These are phyloP conservation scores for Chrysoporthe puriensis DNA, from an alignment of 2,329 filamentous ascomycete species.

Conservation along the genomic window DNA sequence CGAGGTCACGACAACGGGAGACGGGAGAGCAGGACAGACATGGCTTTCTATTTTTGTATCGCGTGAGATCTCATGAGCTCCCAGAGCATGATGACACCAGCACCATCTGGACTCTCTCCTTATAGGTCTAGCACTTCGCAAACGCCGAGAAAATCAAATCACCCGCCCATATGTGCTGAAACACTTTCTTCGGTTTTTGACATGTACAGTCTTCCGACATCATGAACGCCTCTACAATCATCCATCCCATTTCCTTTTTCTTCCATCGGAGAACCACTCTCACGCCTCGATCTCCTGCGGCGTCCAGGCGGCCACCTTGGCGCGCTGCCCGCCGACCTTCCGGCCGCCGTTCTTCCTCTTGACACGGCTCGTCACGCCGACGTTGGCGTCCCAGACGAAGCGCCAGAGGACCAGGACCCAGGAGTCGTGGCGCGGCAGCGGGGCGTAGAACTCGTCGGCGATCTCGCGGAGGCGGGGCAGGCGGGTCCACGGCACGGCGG, in stretches of 20 bases:
- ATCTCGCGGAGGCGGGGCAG: constrained; percentile 77
- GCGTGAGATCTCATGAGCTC: constrained; percentile 5
- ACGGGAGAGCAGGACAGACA: not conserved
- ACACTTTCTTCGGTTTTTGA: not conserved
- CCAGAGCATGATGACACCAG: not conserved
- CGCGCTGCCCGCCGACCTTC: constrained; percentile 54
- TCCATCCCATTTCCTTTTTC: not conserved
- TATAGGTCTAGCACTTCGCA: not conserved
- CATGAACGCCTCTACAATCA: constrained; percentile 2
- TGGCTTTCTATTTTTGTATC: constrained; percentile 2
- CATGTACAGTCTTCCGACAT: constrained; percentile 10
- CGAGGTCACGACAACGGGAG: not conserved
- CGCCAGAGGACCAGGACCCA: constrained; percentile 95
- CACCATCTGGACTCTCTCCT: not conserved
- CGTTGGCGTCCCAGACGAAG: constrained; percentile 87
- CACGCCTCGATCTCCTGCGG: constrained; percentile 71
- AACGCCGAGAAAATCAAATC: not conserved
- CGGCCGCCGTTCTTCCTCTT: constrained; percentile 83
- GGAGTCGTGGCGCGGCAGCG: constrained; percentile 83
- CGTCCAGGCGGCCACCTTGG: constrained; percentile 61
- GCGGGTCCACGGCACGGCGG: constrained; percentile 91
- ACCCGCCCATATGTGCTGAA: constrained; percentile 6
- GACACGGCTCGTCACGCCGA: constrained; percentile 89
- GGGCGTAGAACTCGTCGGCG: constrained; percentile 89
- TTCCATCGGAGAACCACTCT: constrained; percentile 18